These are phyloP conservation scores for Blepharisma stoltei DNA, from an alignment of 73 alveolate genomes.

Conservation along the genomic window DNA sequence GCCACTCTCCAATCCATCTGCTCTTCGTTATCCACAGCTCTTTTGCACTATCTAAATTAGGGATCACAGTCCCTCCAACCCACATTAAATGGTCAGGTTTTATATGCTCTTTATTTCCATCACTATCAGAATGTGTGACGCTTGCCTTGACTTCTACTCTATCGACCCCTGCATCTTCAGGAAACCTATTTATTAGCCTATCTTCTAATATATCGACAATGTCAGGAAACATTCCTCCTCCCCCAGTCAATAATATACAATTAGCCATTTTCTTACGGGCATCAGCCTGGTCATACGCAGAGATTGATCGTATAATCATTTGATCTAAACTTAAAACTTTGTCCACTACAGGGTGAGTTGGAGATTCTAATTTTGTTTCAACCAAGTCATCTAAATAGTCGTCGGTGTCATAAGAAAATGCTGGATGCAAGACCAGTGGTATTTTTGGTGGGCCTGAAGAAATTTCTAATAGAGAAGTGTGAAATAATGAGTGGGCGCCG, in stretches of 20 bases:
- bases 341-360: slow-evolving; percentile 37
- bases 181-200: slow-evolving; percentile 72
- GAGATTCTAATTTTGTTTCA: slow-evolving; percentile 4
- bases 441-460: slow-evolving; percentile 25
- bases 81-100: slow-evolving; percentile 65
- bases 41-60: slow-evolving; percentile 80
- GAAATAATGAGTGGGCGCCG: slow-evolving; percentile 22
- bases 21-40: slow-evolving; percentile 85
- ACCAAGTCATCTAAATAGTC: slow-evolving; percentile 21
- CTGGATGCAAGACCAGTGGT: background rate
- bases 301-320: slow-evolving; percentile 77
- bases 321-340: slow-evolving; percentile 68
- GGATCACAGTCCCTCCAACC: slow-evolving; percentile 88
- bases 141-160: slow-evolving; percentile 68
- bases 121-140: slow-evolving; percentile 36
- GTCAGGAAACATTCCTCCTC: slow-evolving; percentile 67
- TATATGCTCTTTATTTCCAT: slow-evolving; percentile 53
- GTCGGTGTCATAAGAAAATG: background rate
- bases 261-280: slow-evolving; percentile 78
- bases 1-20: slow-evolving; percentile 78
- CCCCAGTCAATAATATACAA: slow-evolving; percentile 72
- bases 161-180: slow-evolving; percentile 78
- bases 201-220: slow-evolving; percentile 81
- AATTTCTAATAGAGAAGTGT: slow-evolving; percentile 22
- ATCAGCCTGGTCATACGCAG: slow-evolving; percentile 63